These are phyloP conservation scores for Mitosporidium daphniae DNA, from an alignment of 371 early-diverging fungal genomes.

Conservation along the genomic window DNA sequence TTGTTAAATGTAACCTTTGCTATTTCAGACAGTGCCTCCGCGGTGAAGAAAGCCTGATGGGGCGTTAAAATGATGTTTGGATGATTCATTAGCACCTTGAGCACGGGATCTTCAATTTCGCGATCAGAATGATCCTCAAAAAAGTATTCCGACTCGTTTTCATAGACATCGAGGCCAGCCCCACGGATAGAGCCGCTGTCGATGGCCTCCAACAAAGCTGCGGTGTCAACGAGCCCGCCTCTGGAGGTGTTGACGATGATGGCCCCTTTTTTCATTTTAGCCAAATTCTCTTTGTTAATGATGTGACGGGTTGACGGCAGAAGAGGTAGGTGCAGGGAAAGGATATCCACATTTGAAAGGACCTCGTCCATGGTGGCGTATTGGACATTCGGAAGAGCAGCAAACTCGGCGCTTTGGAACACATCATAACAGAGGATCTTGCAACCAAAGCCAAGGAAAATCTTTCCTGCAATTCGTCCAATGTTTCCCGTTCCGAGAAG, in stretches of 20 bases:
- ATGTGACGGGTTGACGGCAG: conserved; percentile 8
- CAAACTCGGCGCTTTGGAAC: conserved; percentile 8
- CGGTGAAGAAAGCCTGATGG: conserved; percentile 11
- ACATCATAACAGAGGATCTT: conserved; percentile 9
- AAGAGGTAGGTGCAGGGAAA: conserved; percentile 11
- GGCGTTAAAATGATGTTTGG: conserved; percentile 9
- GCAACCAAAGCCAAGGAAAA: conserved; percentile 11
- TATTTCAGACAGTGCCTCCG: conserved; percentile 8
- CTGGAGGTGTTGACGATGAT: conserved; percentile 11
- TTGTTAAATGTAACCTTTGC: conserved; percentile 6
- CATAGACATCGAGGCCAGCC: conserved; percentile 13
- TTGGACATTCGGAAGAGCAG: too few species aligned
- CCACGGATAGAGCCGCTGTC: conserved; percentile 8
- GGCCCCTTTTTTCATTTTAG: conserved; percentile 9
- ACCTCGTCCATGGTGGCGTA: conserved; percentile 13
- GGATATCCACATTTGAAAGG: conserved; percentile 4
- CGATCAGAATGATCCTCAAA: conserved; percentile 7
- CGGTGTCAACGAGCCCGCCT: conserved; percentile 10
- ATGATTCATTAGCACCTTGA: conserved; percentile 7
- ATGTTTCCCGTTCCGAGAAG: conserved; percentile 12
- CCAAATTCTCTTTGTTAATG: conserved; percentile 6
- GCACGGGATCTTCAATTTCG: conserved; percentile 7
- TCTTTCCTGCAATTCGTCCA: conserved; percentile 9
- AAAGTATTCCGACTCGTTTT: conserved; percentile 9
- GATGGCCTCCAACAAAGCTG: conserved; percentile 7